Base-by-base conservation (phyloP, 176 grass and related monocot genomes). In the Carex myosuroides region DNA sequence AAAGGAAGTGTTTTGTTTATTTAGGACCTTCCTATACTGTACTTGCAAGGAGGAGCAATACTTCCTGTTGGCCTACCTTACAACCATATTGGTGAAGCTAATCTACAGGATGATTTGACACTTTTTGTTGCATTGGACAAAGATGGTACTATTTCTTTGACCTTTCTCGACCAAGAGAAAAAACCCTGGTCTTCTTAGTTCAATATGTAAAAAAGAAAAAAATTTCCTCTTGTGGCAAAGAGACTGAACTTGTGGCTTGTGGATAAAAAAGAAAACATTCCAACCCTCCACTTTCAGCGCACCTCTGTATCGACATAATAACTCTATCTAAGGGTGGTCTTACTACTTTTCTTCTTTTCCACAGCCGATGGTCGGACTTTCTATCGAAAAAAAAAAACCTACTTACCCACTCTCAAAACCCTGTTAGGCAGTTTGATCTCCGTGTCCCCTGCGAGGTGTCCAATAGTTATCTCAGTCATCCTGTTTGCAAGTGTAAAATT, bases 71-170 rank as follows among this genome's bases (percentile, higher is more conserved):
- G 92, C 21, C 89, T 20, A 79, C 92, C 92, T 70, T 70, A 94
- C 74, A 89, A 91, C 77, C 88, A 95, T 90, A 92, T 98, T 70
- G 86, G 86, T 83, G 95, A 98, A 93, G 92, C 91, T 84, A 93
- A 79, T 70, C 84, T 83, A 60, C 88, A 91, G 57, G 95, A 98
- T 90, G 95, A 98, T 70, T 90, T 98, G 26, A 81, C 88, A 57
- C 95, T 98, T 32, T 46, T 95, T 83, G 81, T 98, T 57, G 86
- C 95, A 46, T 92, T 98, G 85, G 89, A 95, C 87, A 88, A 93
- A 84, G 79, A 94, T 94, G 95, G 95, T 98, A 88, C 24, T 81
- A 39, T 46, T 75, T 80, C 41, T 29, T 64, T 30, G 41, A 72
- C 17, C 52, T 66, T 30, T 52, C 10, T 83, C 71, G 8, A 46